These are phyloP conservation scores for Mrakia blollopis DNA, from an alignment of 768 basidiomycete species.

Conservation along the genomic window DNA sequence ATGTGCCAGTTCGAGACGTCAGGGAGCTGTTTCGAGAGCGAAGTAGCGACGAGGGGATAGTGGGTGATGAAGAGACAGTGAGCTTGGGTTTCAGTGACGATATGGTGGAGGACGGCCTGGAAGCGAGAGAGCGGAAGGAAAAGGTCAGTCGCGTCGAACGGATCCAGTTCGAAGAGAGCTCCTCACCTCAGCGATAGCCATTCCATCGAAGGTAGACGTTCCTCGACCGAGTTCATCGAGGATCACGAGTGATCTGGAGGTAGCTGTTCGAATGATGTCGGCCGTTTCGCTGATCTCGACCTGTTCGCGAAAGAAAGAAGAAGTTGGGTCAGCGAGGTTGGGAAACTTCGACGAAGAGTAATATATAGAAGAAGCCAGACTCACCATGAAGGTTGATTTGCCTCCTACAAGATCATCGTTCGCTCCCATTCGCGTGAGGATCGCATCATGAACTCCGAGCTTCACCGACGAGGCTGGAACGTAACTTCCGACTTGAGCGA, in stretches of 20 bases:
- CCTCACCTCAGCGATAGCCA: constrained; percentile 42
- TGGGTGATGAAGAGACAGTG: constrained; percentile 34
- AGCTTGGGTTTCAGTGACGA: constrained; percentile 51
- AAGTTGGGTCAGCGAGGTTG: neutral
- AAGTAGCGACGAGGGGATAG: constrained; percentile 14
- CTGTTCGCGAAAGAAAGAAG: constrained; percentile 56
- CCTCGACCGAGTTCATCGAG: constrained; percentile 81
- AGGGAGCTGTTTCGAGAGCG: constrained; percentile 18
- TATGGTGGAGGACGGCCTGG: constrained; percentile 64
- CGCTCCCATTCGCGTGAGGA: constrained; percentile 89
- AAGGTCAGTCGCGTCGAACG: neutral
- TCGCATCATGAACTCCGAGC: constrained; percentile 73
- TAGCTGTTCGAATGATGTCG: constrained; percentile 69
- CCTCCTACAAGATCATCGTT: constrained; percentile 81
- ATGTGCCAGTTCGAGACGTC: constrained; percentile 55
- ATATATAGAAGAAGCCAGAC: neutral
- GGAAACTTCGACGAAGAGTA: neutral
- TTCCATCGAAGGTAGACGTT: constrained; percentile 86
- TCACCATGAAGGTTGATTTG: constrained; percentile 56
- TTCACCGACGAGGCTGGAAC: constrained; percentile 70
- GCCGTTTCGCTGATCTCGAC: constrained; percentile 92
- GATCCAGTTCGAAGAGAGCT: constrained; percentile 37
- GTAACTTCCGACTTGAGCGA: constrained; percentile 84
- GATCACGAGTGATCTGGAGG: constrained; percentile 72
- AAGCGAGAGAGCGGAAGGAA: neutral